These are phyloP conservation scores for Gracilariopsis chorda DNA, from an alignment of 23 red algal species.

Conservation along the genomic window DNA sequence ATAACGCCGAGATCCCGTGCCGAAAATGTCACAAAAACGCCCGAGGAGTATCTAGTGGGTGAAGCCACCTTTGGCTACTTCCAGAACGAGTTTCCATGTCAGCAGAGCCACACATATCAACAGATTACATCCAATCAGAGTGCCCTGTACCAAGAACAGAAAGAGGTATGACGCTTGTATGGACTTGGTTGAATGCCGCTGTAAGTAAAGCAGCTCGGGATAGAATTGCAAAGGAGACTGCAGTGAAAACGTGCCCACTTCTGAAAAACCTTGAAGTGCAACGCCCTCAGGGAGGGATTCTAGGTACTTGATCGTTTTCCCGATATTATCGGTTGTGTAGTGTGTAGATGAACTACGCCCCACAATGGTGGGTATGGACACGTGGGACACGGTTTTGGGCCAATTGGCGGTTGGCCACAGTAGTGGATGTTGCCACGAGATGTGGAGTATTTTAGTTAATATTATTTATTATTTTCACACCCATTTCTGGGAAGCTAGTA, in stretches of 20 bases:
- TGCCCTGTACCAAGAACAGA: neutral
- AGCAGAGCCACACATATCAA: neutral
- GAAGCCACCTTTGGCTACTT: neutral
- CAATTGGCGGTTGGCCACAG: no score
- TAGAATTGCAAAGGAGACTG: neutral
- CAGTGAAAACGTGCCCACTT: neutral
- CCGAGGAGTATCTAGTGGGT: neutral
- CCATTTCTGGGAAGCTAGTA: no score
- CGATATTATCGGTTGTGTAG: no score
- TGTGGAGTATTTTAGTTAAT: no score
- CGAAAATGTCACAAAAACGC: constrained; percentile 1
- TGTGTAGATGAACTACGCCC: no score
- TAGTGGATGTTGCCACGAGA: no score
- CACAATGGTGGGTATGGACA: no score
- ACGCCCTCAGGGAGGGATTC: no score
- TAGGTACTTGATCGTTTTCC: no score
- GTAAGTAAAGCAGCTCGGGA: neutral
- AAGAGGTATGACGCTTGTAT: neutral
- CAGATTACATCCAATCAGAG: neutral
- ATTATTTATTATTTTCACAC: no score
- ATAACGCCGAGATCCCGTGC: neutral
- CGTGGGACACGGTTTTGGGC: no score
- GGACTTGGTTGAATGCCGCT: neutral
- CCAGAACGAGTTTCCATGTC: no score
- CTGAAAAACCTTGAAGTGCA: neutral